These are phyloP conservation scores for Penicillium thymicola DNA, from an alignment of 2,329 filamentous ascomycete species.

Conservation along the genomic window DNA sequence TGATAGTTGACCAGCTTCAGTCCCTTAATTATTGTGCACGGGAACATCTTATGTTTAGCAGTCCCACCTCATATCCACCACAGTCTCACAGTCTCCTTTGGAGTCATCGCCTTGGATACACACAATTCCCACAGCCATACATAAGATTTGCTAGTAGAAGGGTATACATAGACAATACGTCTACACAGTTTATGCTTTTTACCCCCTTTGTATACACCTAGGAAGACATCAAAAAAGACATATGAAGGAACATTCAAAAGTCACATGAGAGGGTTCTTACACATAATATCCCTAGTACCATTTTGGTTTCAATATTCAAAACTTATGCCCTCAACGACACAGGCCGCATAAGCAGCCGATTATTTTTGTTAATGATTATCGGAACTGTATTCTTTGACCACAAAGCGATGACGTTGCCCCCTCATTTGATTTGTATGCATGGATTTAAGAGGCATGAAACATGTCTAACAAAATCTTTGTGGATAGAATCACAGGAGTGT, in stretches of 20 bases:
- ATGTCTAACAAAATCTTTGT: not conserved
- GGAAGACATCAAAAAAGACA: no score
- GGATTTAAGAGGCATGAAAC: not conserved
- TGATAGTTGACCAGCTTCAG: not conserved
- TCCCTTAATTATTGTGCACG: not conserved
- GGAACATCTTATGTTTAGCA: not conserved
- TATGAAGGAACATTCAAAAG: no score
- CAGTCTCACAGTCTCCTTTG: not conserved
- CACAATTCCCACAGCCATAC: not conserved
- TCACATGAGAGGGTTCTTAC: no score
- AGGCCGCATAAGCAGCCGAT: no score
- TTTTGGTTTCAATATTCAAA: no score
- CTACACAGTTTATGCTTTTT: no score
- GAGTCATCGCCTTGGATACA: not conserved
- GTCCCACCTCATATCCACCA: not conserved
- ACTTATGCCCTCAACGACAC: no score
- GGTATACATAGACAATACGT: no score
- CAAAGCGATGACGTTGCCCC: not conserved
- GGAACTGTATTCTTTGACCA: not conserved
- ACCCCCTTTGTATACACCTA: no score
- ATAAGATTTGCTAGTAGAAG: not conserved
- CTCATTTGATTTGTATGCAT: not conserved
- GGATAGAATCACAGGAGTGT: not conserved
- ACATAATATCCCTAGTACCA: no score
- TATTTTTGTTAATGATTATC: not conserved